phyloP scores from a whole-genome alignment of 331 rosid genomes.

The Erythrophleum ivorense region DNA sequence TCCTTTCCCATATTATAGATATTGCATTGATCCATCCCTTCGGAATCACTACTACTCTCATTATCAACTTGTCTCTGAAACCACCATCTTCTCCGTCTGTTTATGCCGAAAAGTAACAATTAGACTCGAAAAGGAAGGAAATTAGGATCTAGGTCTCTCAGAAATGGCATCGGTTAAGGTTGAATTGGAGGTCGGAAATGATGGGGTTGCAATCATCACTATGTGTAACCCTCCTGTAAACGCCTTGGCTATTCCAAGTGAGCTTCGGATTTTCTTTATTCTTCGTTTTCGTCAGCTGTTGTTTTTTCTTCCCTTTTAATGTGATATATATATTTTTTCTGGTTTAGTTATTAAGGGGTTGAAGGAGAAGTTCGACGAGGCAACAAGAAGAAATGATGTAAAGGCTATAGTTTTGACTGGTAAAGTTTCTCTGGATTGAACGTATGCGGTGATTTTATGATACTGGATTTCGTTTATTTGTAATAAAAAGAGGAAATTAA shows the following conservation, averaged over 20 bases:
- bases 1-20: neutral
- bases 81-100: neutral
- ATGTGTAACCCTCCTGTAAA: constrained; percentile 89
- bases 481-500: neutral
- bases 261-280: constrained; percentile 32
- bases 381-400: constrained; percentile 78
- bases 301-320: constrained; percentile 4
- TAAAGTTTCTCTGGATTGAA: constrained; percentile 39
- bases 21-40: neutral
- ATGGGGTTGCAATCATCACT: constrained; percentile 89
- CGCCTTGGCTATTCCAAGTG: constrained; percentile 81
- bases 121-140: neutral
- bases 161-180: constrained; percentile 69
- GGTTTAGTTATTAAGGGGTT: constrained; percentile 64
- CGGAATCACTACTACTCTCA: neutral
- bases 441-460: neutral
- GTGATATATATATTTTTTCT: constrained; percentile 12
- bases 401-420: constrained; percentile 90
- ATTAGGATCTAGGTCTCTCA: neutral
- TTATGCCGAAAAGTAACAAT: neutral
- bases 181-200: constrained; percentile 83
- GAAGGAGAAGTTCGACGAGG: constrained; percentile 80
- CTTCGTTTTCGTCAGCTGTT: neutral
- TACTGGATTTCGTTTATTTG: constrained; percentile 18
- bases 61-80: neutral